Base-by-base conservation (phyloP, 257 asterid genomes). In the Ocimum tenuiflorum region DNA sequence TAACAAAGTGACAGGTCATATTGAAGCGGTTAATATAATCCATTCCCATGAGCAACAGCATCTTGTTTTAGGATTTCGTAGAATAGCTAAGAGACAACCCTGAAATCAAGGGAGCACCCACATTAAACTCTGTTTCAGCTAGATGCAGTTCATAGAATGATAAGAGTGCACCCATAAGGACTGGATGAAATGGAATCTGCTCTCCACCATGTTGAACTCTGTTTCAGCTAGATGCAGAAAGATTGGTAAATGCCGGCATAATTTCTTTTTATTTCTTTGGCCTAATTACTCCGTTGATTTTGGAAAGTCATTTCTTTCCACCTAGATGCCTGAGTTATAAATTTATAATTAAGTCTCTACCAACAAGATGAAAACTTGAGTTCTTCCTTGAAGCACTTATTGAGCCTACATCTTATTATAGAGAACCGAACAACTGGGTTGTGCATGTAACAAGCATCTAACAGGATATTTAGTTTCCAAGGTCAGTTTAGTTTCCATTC, bases 381-480 rank as follows among this genome's bases (percentile, higher is more conserved):
- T n/a, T n/a, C n/a, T n/a, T n/a, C n/a, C n/a, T n/a, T n/a, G n/a
- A 20, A 52, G 48, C 42, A 50, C 18, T 15, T 50, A 45, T 36
- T 36, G 61, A 73, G 47, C 50, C 31, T 42, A n/a, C n/a, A 66
- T 38, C 55, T 43, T 38, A 70, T n/a, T n/a, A n/a, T n/a, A n/a
- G n/a, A n/a, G n/a, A n/a, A n/a, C n/a, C n/a, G 43, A 43, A 64
- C 56, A 65, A 23, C 33, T 41, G 36, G 9, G 29, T 33, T 49
- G 3, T 60, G 49, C 10, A 9, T 43, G 45, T 46, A 54, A 27
- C 46, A 15, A 20, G 57, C 12, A 20, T 27, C 46, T 46, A 41
- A 14, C 24, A 48, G 27, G 41, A 54, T 46, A 38, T 27, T 27
- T 1, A 4, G 31, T 27, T 27, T 1, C 31, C 4, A 4, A 52